A percentile compares a stretch with the other conserved stretches of the same genome.
Evolutionary conservation across 1,139 yeast genomes (phyloP).

Genomic region (Debaryomyces sp.): DNA sequence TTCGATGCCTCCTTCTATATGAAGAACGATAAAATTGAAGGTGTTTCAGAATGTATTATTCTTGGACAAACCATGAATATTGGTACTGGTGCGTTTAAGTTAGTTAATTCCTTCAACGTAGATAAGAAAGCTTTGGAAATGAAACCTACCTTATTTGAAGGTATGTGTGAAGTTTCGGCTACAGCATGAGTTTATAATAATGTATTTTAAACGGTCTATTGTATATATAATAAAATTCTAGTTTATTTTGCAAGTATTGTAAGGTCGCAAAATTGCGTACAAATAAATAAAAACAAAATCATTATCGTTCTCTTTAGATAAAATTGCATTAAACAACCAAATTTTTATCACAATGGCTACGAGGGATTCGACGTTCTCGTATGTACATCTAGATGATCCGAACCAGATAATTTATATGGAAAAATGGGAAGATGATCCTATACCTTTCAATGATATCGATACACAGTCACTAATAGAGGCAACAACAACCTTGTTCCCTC

Average conservation of each 20-base stretch:
- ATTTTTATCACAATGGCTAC: neutral
- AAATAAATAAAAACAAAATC: neutral
- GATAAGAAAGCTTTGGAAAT: constrained; percentile 46
- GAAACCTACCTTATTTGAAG: constrained; percentile 66
- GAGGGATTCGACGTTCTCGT: constrained; percentile 35
- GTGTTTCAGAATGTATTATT: constrained; percentile 97
- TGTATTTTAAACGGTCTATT: constrained; percentile 2
- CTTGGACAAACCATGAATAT: constrained; percentile 97
- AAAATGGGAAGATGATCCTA: constrained; percentile 44
- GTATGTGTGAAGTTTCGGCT: constrained; percentile 36
- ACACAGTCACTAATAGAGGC: constrained; percentile 42
- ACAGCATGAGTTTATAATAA: constrained; percentile 14
- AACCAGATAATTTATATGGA: constrained; percentile 47
- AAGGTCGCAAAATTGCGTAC: constrained; percentile 1
- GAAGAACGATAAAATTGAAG: constrained; percentile 95
- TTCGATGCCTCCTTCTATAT: constrained; percentile 98
- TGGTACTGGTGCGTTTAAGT: constrained; percentile 96
- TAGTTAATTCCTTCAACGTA: constrained; percentile 61
- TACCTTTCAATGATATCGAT: constrained; percentile 47
- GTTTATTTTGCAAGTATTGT: neutral
- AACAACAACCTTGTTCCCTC: constrained; percentile 39
- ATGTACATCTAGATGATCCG: constrained; percentile 40
- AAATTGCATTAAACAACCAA: neutral
- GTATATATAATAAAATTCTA: constrained; percentile 10
- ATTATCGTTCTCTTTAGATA: neutral